Conservation (phyloP, 2,329 filamentous ascomycete genomes). For the Ophiostoma sp. region DNA sequence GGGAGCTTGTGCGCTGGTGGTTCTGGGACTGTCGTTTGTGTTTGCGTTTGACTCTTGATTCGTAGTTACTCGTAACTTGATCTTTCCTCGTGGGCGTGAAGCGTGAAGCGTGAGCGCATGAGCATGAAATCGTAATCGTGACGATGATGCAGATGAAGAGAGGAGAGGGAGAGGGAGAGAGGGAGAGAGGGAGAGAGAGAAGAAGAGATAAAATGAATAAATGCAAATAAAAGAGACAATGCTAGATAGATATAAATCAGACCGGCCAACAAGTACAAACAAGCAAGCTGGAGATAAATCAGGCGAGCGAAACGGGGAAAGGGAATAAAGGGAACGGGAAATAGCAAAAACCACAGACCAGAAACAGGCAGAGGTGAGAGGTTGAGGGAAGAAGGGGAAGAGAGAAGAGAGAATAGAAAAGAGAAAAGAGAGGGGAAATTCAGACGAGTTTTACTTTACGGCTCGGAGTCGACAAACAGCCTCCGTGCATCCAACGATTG, state of each 20-base stretch:
- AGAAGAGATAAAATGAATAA: conserved; percentile 11
- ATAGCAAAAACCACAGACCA: neutral
- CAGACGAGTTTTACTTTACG: too few relatives aligned
- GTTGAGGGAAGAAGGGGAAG: neutral
- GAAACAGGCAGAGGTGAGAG: neutral
- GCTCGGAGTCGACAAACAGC: too few relatives aligned
- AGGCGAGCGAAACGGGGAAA: too few relatives aligned
- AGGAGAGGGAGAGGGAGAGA: neutral
- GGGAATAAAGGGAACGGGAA: neutral
- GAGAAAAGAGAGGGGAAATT: neutral
- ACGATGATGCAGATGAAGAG: conserved; percentile 5
- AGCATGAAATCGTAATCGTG: conserved; percentile 10
- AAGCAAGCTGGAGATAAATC: conserved; percentile 14
- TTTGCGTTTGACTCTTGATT: neutral
- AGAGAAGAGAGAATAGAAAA: neutral
- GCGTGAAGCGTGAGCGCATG: conserved; percentile 6
- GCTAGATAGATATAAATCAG: neutral
- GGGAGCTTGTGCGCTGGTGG: neutral
- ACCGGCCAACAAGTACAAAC: conserved; percentile 12
- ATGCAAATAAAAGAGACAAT: neutral
- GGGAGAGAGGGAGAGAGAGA: neutral
- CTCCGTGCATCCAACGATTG: too few relatives aligned
- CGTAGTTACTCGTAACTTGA: conserved; percentile 1
- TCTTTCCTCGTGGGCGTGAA: conserved; percentile 11
- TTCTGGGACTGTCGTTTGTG: conserved; percentile 10